Evolutionary conservation across 2,329 filamentous ascomycete genomes (phyloP).

Genomic region (Penicillium sp.): DNA sequence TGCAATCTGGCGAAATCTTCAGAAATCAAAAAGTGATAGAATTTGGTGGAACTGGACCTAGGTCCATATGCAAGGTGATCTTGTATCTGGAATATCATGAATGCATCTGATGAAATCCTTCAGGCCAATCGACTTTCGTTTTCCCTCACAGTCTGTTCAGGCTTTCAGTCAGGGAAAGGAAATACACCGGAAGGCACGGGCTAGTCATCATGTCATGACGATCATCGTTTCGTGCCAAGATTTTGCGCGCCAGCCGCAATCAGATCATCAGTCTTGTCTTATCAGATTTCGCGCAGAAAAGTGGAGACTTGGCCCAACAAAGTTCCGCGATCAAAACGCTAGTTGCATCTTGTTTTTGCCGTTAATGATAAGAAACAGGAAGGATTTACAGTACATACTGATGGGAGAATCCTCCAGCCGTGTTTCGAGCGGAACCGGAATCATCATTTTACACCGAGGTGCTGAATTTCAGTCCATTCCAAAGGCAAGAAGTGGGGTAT

Average conservation of each 20-base stretch:
- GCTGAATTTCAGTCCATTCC: not conserved
- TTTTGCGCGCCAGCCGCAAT: not conserved
- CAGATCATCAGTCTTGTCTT: not conserved
- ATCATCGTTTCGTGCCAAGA: not conserved
- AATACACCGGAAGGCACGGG: not conserved
- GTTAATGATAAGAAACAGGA: not conserved
- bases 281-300: not conserved
- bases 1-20: too few relatives aligned
- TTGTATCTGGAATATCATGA: too few relatives aligned
- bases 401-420: not conserved
- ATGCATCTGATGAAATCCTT: too few relatives aligned
- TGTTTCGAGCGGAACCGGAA: not conserved
- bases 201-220: not conserved
- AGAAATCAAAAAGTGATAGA: too few relatives aligned
- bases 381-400: not conserved
- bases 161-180: too few relatives aligned
- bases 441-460: not conserved
- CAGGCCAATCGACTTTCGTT: too few relatives aligned
- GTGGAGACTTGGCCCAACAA: not conserved
- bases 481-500: not conserved
- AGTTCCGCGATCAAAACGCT: not conserved
- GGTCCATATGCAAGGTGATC: too few relatives aligned
- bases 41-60: too few relatives aligned
- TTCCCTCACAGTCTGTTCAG: too few relatives aligned
- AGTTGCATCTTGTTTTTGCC: slow-evolving; percentile 1